Percentiles rank a stretch among this genome's conserved stretches.
Conservation (phyloP, 805 yeast genomes). For the Yarrowia porcina region DNA sequence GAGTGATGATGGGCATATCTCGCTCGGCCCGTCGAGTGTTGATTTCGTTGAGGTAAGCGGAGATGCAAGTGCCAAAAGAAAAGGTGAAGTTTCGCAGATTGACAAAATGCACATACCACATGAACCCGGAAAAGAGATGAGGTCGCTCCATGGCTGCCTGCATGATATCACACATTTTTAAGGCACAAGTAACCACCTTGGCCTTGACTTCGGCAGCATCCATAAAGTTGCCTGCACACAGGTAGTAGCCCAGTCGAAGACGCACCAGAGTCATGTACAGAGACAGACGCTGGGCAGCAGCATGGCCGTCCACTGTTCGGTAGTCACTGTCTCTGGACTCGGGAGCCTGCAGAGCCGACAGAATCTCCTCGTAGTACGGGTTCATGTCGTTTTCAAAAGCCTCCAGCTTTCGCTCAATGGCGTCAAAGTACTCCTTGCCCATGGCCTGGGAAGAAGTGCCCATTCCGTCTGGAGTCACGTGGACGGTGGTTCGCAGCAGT, state of each 20-base stretch:
- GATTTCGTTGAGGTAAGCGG: conserved; percentile 18
- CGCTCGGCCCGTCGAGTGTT: conserved; percentile 17
- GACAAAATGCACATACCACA: conserved; percentile 24
- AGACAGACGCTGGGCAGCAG: conserved; percentile 21
- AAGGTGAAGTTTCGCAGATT: conserved; percentile 22
- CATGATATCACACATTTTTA: conserved; percentile 17
- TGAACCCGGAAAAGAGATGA: conserved; percentile 23
- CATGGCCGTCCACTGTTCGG: conserved; percentile 22
- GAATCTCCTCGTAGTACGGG: conserved; percentile 18
- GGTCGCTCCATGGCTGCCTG: conserved; percentile 25
- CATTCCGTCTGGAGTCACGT: conserved; percentile 10
- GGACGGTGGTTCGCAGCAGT: conserved; percentile 23
- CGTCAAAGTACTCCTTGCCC: conserved; percentile 20
- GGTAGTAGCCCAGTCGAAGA: conserved; percentile 14
- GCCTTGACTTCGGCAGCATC: conserved; percentile 19
- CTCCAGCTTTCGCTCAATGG: conserved; percentile 16
- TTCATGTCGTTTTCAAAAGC: conserved; percentile 22
- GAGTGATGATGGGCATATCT: conserved; percentile 6
- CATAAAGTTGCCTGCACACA: conserved; percentile 24
- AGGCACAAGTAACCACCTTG: conserved; percentile 22
- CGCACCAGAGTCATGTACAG: conserved; percentile 19
- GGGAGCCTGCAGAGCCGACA: conserved; percentile 18
- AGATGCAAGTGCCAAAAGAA: conserved; percentile 15
- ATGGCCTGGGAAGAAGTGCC: conserved; percentile 10
- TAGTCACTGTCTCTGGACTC: conserved; percentile 12